These are phyloP conservation scores for Cerrena zonata DNA, from an alignment of 1,284 basidiomycete genomes.

Conservation along the genomic window DNA sequence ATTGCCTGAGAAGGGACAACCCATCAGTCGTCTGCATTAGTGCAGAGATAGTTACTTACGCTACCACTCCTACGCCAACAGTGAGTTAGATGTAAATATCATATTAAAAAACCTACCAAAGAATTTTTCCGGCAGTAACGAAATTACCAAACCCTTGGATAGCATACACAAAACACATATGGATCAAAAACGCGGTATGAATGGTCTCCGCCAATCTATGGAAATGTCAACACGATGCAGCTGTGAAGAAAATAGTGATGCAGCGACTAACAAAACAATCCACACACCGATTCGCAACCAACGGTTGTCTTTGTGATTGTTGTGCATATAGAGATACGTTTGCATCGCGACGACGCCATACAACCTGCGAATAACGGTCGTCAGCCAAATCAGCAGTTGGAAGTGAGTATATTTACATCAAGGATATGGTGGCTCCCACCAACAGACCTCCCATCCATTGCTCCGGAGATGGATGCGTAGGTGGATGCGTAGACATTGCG, in stretches of 20 bases:
- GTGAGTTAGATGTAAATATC: not conserved
- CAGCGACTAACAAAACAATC: not conserved
- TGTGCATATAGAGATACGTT: not conserved
- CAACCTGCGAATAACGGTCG: not conserved
- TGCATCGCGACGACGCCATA: constrained; percentile 3
- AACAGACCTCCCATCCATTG: not conserved
- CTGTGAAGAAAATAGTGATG: not conserved
- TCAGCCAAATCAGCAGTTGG: not conserved
- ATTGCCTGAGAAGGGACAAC: not conserved
- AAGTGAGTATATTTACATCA: not conserved
- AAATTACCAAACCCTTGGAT: not conserved
- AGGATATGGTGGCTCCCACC: not conserved
- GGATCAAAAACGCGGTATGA: constrained; percentile 3
- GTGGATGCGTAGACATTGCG: not conserved
- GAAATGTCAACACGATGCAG: not conserved
- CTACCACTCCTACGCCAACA: not conserved
- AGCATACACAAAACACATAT: not conserved
- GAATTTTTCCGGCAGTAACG: not conserved
- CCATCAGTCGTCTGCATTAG: not conserved
- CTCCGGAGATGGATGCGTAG: not conserved
- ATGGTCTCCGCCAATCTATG: not conserved
- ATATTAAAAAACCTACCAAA: constrained; percentile 1
- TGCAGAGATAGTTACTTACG: not conserved
- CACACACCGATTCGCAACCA: not conserved
- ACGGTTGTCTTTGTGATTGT: not conserved